A percentile compares a stretch with the other conserved stretches of the same genome.
Conservation (phyloP, 2,329 filamentous ascomycete species). For the Amphichorda felina region DNA sequence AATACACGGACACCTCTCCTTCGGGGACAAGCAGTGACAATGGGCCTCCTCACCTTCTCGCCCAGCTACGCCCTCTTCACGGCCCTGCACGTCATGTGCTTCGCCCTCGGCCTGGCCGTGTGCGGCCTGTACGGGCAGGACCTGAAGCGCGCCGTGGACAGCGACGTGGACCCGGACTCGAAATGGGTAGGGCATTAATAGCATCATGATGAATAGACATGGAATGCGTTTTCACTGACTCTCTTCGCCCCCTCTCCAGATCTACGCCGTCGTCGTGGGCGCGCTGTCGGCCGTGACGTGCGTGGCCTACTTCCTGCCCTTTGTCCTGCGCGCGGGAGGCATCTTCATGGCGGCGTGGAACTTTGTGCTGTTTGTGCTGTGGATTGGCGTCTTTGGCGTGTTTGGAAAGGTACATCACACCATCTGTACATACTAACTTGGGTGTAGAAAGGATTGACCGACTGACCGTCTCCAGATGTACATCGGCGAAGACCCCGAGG, state of each 20-base stretch:
- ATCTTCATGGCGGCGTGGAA: constrained; percentile 54
- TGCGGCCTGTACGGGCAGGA: constrained; percentile 69
- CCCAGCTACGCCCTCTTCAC: constrained; percentile 41
- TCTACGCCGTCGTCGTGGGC: constrained; percentile 63
- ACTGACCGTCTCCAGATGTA: constrained; percentile 41
- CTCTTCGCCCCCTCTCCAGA: constrained; percentile 24
- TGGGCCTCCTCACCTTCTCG: not conserved
- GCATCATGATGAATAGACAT: too few species aligned
- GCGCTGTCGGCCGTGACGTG: constrained; percentile 53
- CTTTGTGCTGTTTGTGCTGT: constrained; percentile 61
- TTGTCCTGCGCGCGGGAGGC: constrained; percentile 37
- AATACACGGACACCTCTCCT: too few species aligned
- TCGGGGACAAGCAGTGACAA: not conserved
- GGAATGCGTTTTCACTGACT: too few species aligned
- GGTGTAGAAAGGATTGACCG: too few species aligned
- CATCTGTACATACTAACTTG: too few species aligned
- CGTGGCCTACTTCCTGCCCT: constrained; percentile 53
- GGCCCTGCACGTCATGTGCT: constrained; percentile 60
- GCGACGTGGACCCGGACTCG: constrained; percentile 38
- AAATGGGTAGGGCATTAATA: too few species aligned
- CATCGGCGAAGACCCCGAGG: constrained; percentile 55
- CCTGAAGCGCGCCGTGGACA: constrained; percentile 39
- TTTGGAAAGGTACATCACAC: constrained; percentile 50
- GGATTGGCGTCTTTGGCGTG: constrained; percentile 71
- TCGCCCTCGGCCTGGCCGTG: constrained; percentile 65